These are phyloP conservation scores for Aspergillus fumigatus DNA, from an alignment of 2,329 filamentous ascomycete species.

Conservation along the genomic window DNA sequence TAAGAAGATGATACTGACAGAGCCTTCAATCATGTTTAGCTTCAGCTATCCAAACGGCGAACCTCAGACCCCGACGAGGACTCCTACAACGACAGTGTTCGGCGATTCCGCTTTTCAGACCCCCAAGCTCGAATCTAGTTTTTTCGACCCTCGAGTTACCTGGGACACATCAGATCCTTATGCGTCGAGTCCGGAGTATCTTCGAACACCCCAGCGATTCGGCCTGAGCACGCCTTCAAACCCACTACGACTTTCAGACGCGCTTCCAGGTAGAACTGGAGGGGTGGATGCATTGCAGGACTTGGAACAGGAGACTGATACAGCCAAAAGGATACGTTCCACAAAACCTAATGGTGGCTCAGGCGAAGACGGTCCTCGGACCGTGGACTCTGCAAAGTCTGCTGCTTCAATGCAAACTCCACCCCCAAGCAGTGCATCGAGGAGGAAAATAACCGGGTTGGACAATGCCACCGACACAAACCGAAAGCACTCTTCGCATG, in stretches of 20 bases:
- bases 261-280: conserved; percentile 8
- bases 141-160: conserved; percentile 43
- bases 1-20: conserved; percentile 29
- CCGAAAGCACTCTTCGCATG: conserved; percentile 19
- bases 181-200: conserved; percentile 44
- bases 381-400: conserved; percentile 36
- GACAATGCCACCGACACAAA: conserved; percentile 19
- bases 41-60: conserved; percentile 45
- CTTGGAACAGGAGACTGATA: conserved; percentile 29
- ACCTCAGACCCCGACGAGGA: conserved; percentile 45
- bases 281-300: conserved; percentile 15
- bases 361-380: conserved; percentile 29
- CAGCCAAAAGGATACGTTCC: conserved; percentile 28
- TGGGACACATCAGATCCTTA: conserved; percentile 46
- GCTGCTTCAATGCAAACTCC: conserved; percentile 56
- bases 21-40: conserved; percentile 33
- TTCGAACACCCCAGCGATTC: conserved; percentile 40
- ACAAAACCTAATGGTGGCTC: conserved; percentile 23
- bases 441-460: conserved; percentile 41
- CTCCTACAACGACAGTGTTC: conserved; percentile 36
- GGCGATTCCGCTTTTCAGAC: conserved; percentile 40
- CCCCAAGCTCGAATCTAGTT: conserved; percentile 45
- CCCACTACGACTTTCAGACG: conserved; percentile 14
- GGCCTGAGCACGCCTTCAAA: conserved; percentile 33
- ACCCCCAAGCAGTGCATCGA: conserved; percentile 55